A percentile compares a stretch with the other conserved stretches of the same genome.
phyloP scores from a whole-genome alignment of 768 basidiomycete species.

The Termitomyces sp. region DNA sequence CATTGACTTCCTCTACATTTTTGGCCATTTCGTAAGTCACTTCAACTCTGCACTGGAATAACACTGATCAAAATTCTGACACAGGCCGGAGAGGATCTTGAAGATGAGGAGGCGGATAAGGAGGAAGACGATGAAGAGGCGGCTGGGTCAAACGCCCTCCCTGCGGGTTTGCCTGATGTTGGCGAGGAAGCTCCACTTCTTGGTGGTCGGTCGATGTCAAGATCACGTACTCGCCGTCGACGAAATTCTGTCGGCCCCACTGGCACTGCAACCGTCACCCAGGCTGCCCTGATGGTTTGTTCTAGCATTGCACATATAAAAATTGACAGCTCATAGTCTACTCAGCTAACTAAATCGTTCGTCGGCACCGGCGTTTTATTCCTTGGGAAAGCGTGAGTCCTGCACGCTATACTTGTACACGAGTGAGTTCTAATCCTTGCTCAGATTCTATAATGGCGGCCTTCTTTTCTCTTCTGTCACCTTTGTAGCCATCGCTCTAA shows the following conservation, averaged over 20 bases:
- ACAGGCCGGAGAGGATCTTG: constrained; percentile 88
- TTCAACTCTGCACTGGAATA: not conserved
- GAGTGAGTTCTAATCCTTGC: not conserved
- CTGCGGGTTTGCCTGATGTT: constrained; percentile 24
- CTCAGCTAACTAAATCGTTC: constrained; percentile 85
- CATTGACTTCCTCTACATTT: constrained; percentile 92
- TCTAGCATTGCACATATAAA: not conserved
- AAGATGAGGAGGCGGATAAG: constrained; percentile 80
- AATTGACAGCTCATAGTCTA: constrained; percentile 6
- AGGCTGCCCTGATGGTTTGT: constrained; percentile 90
- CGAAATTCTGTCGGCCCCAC: constrained; percentile 55
- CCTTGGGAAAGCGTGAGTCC: constrained; percentile 84
- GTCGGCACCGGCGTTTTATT: constrained; percentile 96
- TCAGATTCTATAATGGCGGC: constrained; percentile 93
- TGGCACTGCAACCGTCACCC: constrained; percentile 87
- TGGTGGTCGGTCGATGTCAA: constrained; percentile 32
- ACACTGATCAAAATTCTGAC: constrained; percentile 6
- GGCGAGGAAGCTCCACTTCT: constrained; percentile 61
- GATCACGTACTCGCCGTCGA: constrained; percentile 53
- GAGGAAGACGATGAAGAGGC: constrained; percentile 57
- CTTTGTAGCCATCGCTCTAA: constrained; percentile 75
- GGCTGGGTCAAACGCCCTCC: constrained; percentile 19
- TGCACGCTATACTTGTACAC: no score
- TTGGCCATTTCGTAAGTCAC: constrained; percentile 88
- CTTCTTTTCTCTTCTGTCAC: constrained; percentile 82